Percentiles rank a stretch among this genome's conserved stretches.
Evolutionary conservation across 1,284 basidiomycete genomes (phyloP).

Genomic region (Austroboletus niveus): DNA sequence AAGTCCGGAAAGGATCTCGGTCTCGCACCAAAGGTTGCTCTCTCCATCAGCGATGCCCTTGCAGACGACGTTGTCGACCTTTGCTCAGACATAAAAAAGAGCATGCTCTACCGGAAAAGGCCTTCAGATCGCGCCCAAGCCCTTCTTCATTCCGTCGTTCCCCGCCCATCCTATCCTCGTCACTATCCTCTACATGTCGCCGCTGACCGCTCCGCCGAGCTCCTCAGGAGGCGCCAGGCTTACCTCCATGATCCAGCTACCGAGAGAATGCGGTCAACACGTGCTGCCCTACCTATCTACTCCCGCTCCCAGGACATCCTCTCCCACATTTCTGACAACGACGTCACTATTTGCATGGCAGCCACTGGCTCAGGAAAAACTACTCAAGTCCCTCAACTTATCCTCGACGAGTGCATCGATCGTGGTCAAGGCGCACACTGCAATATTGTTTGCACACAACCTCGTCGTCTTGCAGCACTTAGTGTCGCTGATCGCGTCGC

Average conservation of each 20-base stretch:
- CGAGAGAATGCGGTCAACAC: slow-evolving; percentile 66
- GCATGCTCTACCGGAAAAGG: slow-evolving; percentile 48
- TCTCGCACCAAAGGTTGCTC: slow-evolving; percentile 69
- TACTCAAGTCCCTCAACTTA: slow-evolving; percentile 92
- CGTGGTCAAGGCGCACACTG: slow-evolving; percentile 79
- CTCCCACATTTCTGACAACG: slow-evolving; percentile 72
- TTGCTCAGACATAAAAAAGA: slow-evolving; percentile 64
- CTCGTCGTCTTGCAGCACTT: slow-evolving; percentile 89
- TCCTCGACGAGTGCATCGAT: slow-evolving; percentile 85
- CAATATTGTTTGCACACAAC: slow-evolving; percentile 94
- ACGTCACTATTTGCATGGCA: slow-evolving; percentile 93
- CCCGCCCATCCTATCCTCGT: slow-evolving; percentile 15
- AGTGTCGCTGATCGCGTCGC: slow-evolving; percentile 93
- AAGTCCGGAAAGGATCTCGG: slow-evolving; percentile 68
- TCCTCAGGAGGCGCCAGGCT: slow-evolving; percentile 53
- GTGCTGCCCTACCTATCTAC: slow-evolving; percentile 74
- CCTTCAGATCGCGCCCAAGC: slow-evolving; percentile 29
- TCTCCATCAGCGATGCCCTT: slow-evolving; percentile 67
- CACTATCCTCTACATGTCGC: slow-evolving; percentile 15
- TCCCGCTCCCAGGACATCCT: slow-evolving; percentile 66
- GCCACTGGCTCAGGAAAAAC: slow-evolving; percentile 96
- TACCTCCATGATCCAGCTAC: slow-evolving; percentile 68
- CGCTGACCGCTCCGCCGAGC: slow-evolving; percentile 56
- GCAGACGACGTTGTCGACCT: slow-evolving; percentile 77
- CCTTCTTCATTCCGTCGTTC: not conserved